Conservation (phyloP, 257 asterid genomes). For the Anisodus tanguticus region DNA sequence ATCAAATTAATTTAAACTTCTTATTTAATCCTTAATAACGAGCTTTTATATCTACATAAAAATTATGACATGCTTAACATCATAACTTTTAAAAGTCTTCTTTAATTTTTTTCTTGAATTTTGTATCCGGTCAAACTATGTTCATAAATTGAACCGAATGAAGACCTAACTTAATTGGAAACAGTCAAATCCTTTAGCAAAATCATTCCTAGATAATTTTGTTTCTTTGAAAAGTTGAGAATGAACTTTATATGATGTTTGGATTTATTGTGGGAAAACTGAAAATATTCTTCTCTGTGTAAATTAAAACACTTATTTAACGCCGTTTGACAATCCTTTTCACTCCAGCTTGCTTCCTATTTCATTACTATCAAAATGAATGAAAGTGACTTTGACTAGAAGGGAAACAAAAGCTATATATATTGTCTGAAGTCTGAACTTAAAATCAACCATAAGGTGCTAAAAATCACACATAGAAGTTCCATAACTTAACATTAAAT, state of each 20-base stretch:
- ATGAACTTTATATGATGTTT: background rate
- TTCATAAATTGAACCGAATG: background rate
- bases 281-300: background rate
- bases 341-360: slow-evolving; percentile 11
- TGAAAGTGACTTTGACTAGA: background rate
- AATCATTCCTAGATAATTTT: background rate
- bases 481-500: no score
- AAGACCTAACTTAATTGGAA: background rate
- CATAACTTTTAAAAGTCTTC: no score
- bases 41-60: no score
- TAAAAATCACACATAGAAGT: no score
- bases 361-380: background rate
- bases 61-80: no score
- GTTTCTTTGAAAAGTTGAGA: background rate
- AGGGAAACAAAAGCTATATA: background rate
- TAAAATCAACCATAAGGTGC: no score
- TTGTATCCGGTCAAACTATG: background rate
- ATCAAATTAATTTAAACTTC: no score
- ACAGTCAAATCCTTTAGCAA: background rate
- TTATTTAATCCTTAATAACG: no score
- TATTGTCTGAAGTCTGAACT: background rate
- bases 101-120: no score
- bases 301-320: background rate
- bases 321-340: background rate
- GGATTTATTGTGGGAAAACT: background rate